Conservation (phyloP, 1,139 yeast genomes). For the Kodamaea derodonti region DNA sequence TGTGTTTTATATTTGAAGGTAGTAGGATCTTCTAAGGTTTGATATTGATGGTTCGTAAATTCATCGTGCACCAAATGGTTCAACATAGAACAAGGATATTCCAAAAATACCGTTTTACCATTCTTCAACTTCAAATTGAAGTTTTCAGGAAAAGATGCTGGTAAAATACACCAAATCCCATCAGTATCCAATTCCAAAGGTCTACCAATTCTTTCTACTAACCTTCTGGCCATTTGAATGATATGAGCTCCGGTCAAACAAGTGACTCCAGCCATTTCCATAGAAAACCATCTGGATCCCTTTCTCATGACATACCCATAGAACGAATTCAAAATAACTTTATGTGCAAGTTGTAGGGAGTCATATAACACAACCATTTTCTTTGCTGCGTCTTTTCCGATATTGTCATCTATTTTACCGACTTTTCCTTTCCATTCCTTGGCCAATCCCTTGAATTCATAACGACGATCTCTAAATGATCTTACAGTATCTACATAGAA, state of each 20-base stretch:
- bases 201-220: conserved; percentile 93
- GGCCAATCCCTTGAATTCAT: conserved; percentile 90
- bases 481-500: conserved; percentile 94
- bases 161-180: conserved; percentile 99
- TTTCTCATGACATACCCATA: conserved; percentile 99
- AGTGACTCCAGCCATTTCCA: conserved; percentile 99
- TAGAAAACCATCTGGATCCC: conserved; percentile 98
- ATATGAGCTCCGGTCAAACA: conserved; percentile 97
- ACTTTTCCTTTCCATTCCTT: conserved; percentile 92
- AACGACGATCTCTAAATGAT: conserved; percentile 91
- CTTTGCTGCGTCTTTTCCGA: conserved; percentile 74
- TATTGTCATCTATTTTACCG: conserved; percentile 53
- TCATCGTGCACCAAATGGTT: conserved; percentile 87
- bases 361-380: conserved; percentile 94
- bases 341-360: conserved; percentile 93
- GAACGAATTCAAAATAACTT: conserved; percentile 92
- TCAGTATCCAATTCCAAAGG: conserved; percentile 97
- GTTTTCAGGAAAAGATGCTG: conserved; percentile 89
- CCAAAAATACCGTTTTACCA: conserved; percentile 74
- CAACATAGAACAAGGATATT: conserved; percentile 96
- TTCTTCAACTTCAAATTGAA: conserved; percentile 65
- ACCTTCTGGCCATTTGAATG: conserved; percentile 90
- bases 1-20: conserved; percentile 67
- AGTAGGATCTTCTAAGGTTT: conserved; percentile 70
- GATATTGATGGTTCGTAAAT: conserved; percentile 94